phyloP scores from a whole-genome alignment of 306 rosid species.

The Medicago lupulina region DNA sequence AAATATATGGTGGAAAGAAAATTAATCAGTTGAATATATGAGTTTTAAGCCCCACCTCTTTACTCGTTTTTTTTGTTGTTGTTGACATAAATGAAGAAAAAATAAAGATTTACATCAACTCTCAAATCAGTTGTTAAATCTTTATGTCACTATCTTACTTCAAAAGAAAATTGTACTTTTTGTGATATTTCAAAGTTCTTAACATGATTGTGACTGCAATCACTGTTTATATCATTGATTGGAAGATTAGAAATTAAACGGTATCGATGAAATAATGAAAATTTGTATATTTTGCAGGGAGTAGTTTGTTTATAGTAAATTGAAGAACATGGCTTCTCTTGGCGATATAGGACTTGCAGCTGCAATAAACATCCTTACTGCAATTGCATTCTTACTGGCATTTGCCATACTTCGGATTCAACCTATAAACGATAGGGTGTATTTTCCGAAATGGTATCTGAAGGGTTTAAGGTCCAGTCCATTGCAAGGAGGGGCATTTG shows the following conservation, averaged over 20 bases:
- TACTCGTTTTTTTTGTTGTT: background rate
- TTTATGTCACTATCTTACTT: constrained; percentile 17
- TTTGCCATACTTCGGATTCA: constrained; percentile 91
- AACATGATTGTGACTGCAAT: background rate
- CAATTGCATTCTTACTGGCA: constrained; percentile 72
- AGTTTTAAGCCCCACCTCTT: constrained; percentile 18
- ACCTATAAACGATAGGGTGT: constrained; percentile 93
- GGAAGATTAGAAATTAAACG: constrained; percentile 14
- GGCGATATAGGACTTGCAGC: constrained; percentile 89
- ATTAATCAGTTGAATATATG: constrained; percentile 1
- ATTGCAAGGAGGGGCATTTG: constrained; percentile 65
- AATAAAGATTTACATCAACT: constrained; percentile 19
- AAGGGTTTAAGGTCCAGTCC: constrained; percentile 90
- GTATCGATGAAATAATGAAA: constrained; percentile 21
- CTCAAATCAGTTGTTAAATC: constrained; percentile 13
- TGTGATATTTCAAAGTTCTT: background rate
- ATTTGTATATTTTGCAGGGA: constrained; percentile 46
- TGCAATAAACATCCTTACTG: constrained; percentile 82
- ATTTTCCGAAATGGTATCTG: constrained; percentile 97
- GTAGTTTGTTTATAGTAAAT: constrained; percentile 22
- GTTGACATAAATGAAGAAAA: background rate
- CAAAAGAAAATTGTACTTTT: constrained; percentile 18
- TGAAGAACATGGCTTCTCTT: constrained; percentile 70
- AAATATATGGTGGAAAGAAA: constrained; percentile 10
- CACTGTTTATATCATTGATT: background rate